Percentiles rank a stretch among this genome's conserved stretches.
These are phyloP conservation scores for Diplocarpon rosae DNA, from an alignment of 2,329 filamentous ascomycete species.

Conservation along the genomic window DNA sequence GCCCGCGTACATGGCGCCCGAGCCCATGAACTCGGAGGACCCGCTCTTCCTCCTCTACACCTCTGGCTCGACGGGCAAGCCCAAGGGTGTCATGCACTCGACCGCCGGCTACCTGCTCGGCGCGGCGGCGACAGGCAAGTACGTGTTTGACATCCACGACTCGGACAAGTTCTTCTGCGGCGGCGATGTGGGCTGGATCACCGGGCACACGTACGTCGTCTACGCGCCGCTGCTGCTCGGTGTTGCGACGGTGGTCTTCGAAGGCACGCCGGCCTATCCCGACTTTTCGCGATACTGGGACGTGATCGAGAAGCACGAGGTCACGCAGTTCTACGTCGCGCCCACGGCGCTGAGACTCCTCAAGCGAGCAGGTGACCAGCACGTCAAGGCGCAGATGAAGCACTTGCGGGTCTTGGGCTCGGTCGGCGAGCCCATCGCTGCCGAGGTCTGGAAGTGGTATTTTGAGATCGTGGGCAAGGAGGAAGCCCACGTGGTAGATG, in stretches of 20 bases:
- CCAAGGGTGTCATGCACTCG: constrained; percentile 97
- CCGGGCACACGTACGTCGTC: constrained; percentile 95
- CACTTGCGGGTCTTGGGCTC: constrained; percentile 83
- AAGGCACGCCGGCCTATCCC: constrained; percentile 94
- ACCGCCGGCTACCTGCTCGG: constrained; percentile 92
- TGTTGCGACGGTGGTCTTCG: constrained; percentile 91
- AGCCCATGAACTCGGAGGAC: constrained; percentile 85
- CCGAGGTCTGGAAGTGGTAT: constrained; percentile 99
- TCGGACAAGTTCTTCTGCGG: constrained; percentile 94
- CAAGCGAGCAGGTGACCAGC: constrained; percentile 90
- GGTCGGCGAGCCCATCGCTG: constrained; percentile 93
- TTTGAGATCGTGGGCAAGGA: constrained; percentile 90
- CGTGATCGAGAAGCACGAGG: constrained; percentile 86
- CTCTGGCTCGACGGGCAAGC: constrained; percentile 94
- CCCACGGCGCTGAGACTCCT: constrained; percentile 86
- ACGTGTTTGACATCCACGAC: constrained; percentile 96
- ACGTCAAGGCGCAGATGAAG: constrained; percentile 83
- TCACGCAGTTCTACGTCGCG: constrained; percentile 97
- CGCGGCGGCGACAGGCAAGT: constrained; percentile 88
- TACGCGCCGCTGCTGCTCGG: constrained; percentile 90
- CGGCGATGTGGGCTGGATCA: constrained; percentile 98
- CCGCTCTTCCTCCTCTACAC: constrained; percentile 97
- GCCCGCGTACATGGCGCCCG: constrained; percentile 82
- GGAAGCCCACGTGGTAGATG: constrained; percentile 86
- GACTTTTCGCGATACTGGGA: constrained; percentile 99